Conservation (phyloP, 768 basidiomycete genomes). For the Russula lepida region DNA sequence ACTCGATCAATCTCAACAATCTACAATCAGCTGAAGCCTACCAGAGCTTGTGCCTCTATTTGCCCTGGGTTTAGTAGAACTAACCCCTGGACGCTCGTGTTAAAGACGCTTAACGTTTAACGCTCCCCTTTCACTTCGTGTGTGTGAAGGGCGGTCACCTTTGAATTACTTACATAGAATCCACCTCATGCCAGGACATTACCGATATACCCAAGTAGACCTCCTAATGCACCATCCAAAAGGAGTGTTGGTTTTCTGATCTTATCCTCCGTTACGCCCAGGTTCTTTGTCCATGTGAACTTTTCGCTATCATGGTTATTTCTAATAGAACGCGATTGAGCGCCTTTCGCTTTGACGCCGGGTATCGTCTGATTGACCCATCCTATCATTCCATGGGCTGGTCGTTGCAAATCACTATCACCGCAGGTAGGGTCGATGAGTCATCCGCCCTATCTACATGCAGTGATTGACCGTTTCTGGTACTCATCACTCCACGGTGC, state of each 20-base stretch:
- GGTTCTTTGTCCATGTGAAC: neutral
- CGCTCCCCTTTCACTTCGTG: neutral
- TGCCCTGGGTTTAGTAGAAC: neutral
- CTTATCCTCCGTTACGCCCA: neutral
- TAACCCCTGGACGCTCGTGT: neutral
- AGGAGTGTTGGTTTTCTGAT: neutral
- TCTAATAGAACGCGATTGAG: neutral
- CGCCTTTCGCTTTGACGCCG: neutral
- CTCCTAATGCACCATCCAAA: neutral
- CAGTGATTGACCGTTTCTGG: neutral
- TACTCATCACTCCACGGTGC: neutral
- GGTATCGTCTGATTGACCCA: neutral
- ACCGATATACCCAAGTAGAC: neutral
- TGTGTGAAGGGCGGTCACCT: neutral
- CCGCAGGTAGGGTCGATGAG: too few species aligned
- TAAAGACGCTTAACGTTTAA: too few species aligned
- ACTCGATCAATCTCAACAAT: neutral
- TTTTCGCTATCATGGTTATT: neutral
- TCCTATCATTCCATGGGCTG: neutral
- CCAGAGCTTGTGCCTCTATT: neutral
- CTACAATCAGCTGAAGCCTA: neutral
- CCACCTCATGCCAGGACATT: neutral
- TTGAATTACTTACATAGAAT: neutral
- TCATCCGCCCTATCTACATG: neutral
- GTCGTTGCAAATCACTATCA: neutral